Conservation (phyloP, 192 early-diverging fungal species). For the Coemansia sp. region DNA sequence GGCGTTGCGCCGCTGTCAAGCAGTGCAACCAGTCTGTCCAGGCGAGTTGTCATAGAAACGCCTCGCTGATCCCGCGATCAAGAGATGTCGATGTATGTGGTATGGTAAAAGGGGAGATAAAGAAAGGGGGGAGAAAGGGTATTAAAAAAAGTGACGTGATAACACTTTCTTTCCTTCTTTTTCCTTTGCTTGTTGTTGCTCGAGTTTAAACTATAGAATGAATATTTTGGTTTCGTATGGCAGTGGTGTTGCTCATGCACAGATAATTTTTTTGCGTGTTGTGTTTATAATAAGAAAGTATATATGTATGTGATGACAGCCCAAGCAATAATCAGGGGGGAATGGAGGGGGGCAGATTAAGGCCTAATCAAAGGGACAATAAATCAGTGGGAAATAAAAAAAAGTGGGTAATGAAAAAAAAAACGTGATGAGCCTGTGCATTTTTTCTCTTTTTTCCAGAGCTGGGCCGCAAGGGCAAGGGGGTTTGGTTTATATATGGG, state of each 20-base stretch:
- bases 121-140: not conserved
- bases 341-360: not conserved
- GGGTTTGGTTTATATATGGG: not conserved
- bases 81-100: too few species aligned
- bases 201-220: too few species aligned
- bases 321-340: not conserved
- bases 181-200: too few species aligned
- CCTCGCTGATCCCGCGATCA: too few species aligned
- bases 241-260: too few species aligned
- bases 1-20: slow-evolving; percentile 92
- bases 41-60: slow-evolving; percentile 58
- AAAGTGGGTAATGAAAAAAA: slow-evolving; percentile 4
- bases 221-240: too few species aligned
- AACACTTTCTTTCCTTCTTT: too few species aligned
- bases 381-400: not conserved
- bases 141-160: not conserved
- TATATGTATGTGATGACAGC: too few species aligned
- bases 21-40: slow-evolving; percentile 90
- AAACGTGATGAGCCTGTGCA: not conserved
- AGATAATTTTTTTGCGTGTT: too few species aligned
- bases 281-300: too few species aligned
- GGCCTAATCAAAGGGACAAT: not conserved
- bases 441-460: not conserved
- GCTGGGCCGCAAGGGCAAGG: not conserved
- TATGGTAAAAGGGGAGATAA: too few species aligned